Evolutionary conservation across 306 rosid species (phyloP).

Genomic region (Alnus glutinosa): DNA sequence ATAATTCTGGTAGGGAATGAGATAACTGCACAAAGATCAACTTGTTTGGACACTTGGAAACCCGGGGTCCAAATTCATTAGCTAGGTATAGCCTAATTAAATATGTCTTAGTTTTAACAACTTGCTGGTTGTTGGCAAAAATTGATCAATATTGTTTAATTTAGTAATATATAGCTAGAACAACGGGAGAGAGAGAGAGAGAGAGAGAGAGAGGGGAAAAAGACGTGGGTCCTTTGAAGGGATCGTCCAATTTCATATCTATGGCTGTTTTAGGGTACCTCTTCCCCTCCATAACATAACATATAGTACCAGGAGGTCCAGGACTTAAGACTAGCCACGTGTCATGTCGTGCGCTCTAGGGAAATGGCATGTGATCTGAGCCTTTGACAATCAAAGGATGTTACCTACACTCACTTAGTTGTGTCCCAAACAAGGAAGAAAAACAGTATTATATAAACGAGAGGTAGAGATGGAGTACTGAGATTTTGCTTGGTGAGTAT

Average conservation of each 20-base stretch:
- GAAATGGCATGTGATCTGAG: conserved; percentile 76
- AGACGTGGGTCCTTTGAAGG: conserved; percentile 10
- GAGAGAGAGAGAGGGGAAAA: neutral
- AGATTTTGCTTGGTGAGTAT: conserved; percentile 17
- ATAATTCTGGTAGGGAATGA: too few relatives aligned
- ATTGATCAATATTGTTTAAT: conserved; percentile 3
- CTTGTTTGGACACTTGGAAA: too few relatives aligned
- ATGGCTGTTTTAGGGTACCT: conserved; percentile 39
- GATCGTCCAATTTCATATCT: conserved; percentile 44
- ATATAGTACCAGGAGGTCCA: conserved; percentile 28
- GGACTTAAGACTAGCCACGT: conserved; percentile 49
- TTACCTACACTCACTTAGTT: conserved; percentile 46
- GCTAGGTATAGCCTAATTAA: neutral
- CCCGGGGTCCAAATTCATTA: too few relatives aligned
- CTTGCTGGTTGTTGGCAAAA: conserved; percentile 43
- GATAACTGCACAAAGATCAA: too few relatives aligned
- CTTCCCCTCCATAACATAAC: conserved; percentile 18
- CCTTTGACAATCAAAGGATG: conserved; percentile 29
- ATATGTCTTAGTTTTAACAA: neutral
- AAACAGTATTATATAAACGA: conserved; percentile 7
- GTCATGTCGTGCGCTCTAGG: conserved; percentile 59
- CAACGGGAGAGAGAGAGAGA: too few relatives aligned
- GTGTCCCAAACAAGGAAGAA: conserved; percentile 46
- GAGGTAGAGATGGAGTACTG: conserved; percentile 3
- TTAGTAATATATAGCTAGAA: neutral